Conservation (phyloP, 2,329 filamentous ascomycete species). For the Apiospora malaysiana region DNA sequence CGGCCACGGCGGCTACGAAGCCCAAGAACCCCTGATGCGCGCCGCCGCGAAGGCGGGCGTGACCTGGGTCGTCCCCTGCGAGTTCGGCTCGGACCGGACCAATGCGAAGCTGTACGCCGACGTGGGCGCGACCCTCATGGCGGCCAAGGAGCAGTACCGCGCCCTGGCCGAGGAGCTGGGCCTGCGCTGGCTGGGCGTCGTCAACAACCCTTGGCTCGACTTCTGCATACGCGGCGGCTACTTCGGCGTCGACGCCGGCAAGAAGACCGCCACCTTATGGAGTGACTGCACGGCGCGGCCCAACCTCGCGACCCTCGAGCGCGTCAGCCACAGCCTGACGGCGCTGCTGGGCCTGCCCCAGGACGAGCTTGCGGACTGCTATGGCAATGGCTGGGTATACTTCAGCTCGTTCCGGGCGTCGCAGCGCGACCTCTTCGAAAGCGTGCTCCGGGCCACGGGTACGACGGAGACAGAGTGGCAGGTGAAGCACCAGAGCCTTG, state of each 20-base stretch:
- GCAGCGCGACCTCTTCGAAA: conserved; percentile 42
- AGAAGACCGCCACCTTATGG: conserved; percentile 38
- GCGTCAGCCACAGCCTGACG: conserved; percentile 43
- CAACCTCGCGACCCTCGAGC: conserved; percentile 38
- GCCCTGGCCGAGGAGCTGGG: conserved; percentile 1
- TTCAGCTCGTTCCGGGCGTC: conserved; percentile 43
- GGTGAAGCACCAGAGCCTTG: conserved; percentile 30
- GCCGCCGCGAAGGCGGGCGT: conserved; percentile 42
- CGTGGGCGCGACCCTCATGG: conserved; percentile 29
- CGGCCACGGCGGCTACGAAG: conserved; percentile 29
- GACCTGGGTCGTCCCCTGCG: conserved; percentile 39
- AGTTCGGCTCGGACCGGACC: conserved; percentile 40
- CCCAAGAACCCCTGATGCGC: conserved; percentile 37
- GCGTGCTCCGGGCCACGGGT: conserved; percentile 41
- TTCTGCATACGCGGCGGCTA: conserved; percentile 37
- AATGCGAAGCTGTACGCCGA: conserved; percentile 31
- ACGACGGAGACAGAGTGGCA: conserved; percentile 39
- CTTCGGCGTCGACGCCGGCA: conserved; percentile 40
- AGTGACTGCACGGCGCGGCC: conserved; percentile 37
- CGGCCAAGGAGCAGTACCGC: conserved; percentile 32
- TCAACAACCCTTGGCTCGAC: conserved; percentile 41
- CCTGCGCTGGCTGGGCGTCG: conserved; percentile 12
- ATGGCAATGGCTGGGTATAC: conserved; percentile 41
- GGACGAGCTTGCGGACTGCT: conserved; percentile 32
- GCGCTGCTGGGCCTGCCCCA: conserved; percentile 42